These are phyloP conservation scores for Domatiomyces globalis DNA, from an alignment of 2,329 filamentous ascomycete genomes.

Conservation along the genomic window DNA sequence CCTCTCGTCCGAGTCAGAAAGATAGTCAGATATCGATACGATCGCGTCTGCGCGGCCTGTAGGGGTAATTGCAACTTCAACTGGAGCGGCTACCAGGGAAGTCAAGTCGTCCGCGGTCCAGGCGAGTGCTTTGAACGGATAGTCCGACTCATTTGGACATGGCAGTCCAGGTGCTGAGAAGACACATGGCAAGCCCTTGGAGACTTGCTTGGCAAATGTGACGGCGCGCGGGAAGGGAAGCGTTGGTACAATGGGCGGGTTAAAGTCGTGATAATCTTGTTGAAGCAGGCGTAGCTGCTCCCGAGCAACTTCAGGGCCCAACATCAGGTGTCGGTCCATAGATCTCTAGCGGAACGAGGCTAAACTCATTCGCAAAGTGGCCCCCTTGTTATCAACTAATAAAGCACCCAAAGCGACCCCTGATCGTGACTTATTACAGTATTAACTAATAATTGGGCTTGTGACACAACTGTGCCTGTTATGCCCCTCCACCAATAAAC, in stretches of 20 bases:
- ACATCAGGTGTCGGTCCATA: neutral
- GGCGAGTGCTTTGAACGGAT: constrained; percentile 8
- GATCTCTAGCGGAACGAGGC: too few species aligned
- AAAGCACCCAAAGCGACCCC: too few species aligned
- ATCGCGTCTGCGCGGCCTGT: constrained; percentile 16
- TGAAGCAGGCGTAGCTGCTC: neutral
- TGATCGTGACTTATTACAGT: too few species aligned
- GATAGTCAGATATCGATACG: constrained; percentile 1
- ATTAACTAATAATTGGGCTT: too few species aligned
- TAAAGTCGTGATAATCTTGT: constrained; percentile 17
- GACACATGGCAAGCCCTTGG: constrained; percentile 13
- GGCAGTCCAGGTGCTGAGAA: constrained; percentile 2
- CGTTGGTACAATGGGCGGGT: constrained; percentile 7
- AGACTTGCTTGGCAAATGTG: constrained; percentile 16
- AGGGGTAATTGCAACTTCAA: constrained; percentile 17
- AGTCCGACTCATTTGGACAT: constrained; percentile 2
- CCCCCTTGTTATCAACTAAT: too few species aligned
- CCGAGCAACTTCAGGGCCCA: neutral
- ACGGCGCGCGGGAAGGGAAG: constrained; percentile 11
- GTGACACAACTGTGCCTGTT: too few species aligned
- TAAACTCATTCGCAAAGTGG: too few species aligned
- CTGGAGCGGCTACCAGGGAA: constrained; percentile 7
- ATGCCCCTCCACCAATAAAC: too few species aligned
- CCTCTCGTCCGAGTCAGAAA: neutral
- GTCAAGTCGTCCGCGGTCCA: constrained; percentile 12